Base-by-base conservation (phyloP, 345 rosid species). In the Conringia planisiliqua region DNA sequence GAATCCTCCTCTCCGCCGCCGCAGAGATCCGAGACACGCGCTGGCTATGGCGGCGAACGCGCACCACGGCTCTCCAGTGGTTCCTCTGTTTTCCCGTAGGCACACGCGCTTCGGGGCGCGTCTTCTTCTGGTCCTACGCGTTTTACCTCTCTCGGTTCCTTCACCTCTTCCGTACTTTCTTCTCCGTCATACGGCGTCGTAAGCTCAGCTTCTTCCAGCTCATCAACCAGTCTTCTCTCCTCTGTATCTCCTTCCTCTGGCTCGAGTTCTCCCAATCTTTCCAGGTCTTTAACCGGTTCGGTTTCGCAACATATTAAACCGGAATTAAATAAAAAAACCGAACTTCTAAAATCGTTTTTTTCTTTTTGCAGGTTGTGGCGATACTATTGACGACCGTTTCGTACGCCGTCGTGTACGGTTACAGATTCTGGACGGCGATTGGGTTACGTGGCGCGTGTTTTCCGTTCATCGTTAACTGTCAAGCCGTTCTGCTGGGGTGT, bases 61-160 rank as follows among this genome's bases (percentile, higher is more conserved):
- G 79, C n/a, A 70, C 61, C 13, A 91, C 88, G 29, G 84, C 97
- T 3, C 61, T 91, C 10, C 93, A 94, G 69, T 94, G 98, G 98
- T 86, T 94, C 71, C 93, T 94, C 74, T 94, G 98, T 58, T 94
- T 94, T 85, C 98, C 98, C 0, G 82, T 94, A 3, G 98, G 98
- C 5, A 91, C 95, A 13, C 90, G 97, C n/a, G 93, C 98, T 1
- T 94, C 98, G 0, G 97, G 98, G 0, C 97, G 98, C 71, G 98
- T 94, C 13, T 94, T 91, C 81, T 94, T 91, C 87, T 94, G 98
- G 97, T 94, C 97, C 0, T 94, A 94, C 82, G 79, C 82, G 39
- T 94, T 90, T 74, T 94, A 94, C 78, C 89, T 94, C 77, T 87
- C 92, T 17, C 85, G 98, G 2, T 94, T 82, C 77, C 88, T 94